These are phyloP conservation scores for Epichloe baconii DNA, from an alignment of 2,329 filamentous ascomycete genomes.

Conservation along the genomic window DNA sequence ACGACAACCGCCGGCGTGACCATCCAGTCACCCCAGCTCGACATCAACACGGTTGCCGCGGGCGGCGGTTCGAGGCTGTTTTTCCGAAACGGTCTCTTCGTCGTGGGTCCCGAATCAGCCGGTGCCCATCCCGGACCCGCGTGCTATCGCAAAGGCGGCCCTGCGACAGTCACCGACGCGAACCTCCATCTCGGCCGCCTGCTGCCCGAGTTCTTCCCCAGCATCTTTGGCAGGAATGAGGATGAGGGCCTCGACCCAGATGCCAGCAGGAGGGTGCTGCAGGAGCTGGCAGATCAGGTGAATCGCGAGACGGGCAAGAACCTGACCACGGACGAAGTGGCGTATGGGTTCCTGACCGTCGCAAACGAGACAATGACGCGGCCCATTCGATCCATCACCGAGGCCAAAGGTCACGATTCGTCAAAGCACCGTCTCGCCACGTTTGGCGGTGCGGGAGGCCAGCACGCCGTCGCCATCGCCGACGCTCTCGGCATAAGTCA, in stretches of 20 bases:
- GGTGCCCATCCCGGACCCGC: slow-evolving; percentile 59
- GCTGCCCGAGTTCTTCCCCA: slow-evolving; percentile 53
- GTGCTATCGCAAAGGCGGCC: slow-evolving; percentile 60
- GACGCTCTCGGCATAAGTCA: slow-evolving; percentile 28
- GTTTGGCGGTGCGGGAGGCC: slow-evolving; percentile 27
- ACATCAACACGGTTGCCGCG: slow-evolving; percentile 71
- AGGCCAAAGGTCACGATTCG: slow-evolving; percentile 22
- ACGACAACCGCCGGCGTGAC: slow-evolving; percentile 67
- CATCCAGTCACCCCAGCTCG: slow-evolving; percentile 66
- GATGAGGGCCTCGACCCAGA: slow-evolving; percentile 24
- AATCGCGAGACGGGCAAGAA: slow-evolving; percentile 19
- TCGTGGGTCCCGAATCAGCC: slow-evolving; percentile 60
- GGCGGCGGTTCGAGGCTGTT: slow-evolving; percentile 60
- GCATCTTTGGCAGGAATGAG: slow-evolving; percentile 31
- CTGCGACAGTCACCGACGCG: slow-evolving; percentile 59
- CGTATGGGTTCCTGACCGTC: slow-evolving; percentile 23
- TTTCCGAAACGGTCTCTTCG: slow-evolving; percentile 60
- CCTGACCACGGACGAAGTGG: slow-evolving; percentile 22
- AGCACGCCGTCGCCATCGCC: slow-evolving; percentile 31
- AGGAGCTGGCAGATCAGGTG: slow-evolving; percentile 27
- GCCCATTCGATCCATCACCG: slow-evolving; percentile 22
- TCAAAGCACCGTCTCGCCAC: slow-evolving; percentile 22
- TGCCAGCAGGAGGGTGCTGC: slow-evolving; percentile 25
- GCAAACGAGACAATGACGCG: slow-evolving; percentile 23
- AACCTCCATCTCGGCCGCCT: slow-evolving; percentile 54